Evolutionary conservation across 306 rosid species (phyloP).

Genomic region (Malus sieversii): DNA sequence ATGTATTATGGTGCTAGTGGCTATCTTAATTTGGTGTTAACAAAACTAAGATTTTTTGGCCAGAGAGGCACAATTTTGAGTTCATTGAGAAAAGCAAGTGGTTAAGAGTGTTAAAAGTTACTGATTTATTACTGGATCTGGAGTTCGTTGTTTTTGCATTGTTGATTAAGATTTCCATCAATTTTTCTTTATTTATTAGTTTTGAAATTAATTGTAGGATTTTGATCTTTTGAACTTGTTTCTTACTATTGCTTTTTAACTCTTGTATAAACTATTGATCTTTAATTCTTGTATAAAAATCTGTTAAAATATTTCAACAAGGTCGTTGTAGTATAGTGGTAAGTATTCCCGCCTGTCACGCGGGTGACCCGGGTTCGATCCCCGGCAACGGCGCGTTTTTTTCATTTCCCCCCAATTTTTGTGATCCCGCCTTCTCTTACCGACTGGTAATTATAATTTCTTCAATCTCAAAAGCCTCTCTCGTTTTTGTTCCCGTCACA

Average conservation of each 20-base stretch:
- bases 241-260: no score
- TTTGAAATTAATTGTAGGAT: neutral
- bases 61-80: neutral
- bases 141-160: neutral
- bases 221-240: neutral
- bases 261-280: no score
- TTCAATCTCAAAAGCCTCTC: neutral
- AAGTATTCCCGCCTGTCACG: constrained; percentile 46
- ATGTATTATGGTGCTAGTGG: no score
- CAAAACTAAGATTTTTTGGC: no score
- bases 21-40: no score
- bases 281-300: accelerated
- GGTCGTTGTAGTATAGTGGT: constrained; percentile 44
- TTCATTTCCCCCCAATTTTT: neutral
- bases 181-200: no score
- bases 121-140: no score
- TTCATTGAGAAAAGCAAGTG: neutral
- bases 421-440: neutral
- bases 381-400: constrained; percentile 26
- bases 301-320: accelerated
- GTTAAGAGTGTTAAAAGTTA: neutral
- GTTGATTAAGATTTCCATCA: neutral
- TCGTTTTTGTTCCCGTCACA: constrained; percentile 30
- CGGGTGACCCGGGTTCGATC: constrained; percentile 52
- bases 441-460: neutral